phyloP scores from a whole-genome alignment of 2,329 filamentous ascomycete species.

The Aspergillus sp. region DNA sequence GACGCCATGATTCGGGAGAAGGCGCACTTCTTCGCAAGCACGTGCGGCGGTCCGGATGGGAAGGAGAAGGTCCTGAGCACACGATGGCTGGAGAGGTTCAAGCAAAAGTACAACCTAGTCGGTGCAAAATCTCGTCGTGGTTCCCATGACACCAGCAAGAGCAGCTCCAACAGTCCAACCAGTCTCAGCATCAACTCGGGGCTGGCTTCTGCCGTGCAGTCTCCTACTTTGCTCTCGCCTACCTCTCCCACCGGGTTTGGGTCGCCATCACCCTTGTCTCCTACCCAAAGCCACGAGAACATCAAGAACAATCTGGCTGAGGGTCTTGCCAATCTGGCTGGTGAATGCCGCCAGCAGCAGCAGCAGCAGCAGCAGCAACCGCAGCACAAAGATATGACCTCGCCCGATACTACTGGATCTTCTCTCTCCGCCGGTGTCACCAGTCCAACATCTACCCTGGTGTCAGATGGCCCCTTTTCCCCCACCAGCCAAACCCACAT shows the following conservation, averaged over 20 bases:
- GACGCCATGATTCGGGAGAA: constrained; percentile 81
- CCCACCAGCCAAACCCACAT: constrained; percentile 45
- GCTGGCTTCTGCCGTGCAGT: constrained; percentile 50
- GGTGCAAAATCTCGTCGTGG: constrained; percentile 48
- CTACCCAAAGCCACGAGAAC: constrained; percentile 61
- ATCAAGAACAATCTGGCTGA: constrained; percentile 53
- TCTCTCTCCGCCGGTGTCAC: constrained; percentile 64
- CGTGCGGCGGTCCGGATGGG: constrained; percentile 62
- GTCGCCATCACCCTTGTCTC: constrained; percentile 63
- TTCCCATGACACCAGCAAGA: constrained; percentile 41
- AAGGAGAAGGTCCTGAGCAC: constrained; percentile 63
- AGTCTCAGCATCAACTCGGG: constrained; percentile 50
- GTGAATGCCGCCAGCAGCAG: constrained; percentile 49
- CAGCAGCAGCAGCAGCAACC: constrained; percentile 51
- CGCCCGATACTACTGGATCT: constrained; percentile 57
- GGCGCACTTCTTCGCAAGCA: constrained; percentile 69
- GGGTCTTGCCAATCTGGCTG: constrained; percentile 52
- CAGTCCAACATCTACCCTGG: constrained; percentile 68
- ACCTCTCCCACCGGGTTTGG: constrained; percentile 59
- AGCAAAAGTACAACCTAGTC: constrained; percentile 68
- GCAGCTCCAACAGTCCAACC: constrained; percentile 60
- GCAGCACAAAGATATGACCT: constrained; percentile 59
- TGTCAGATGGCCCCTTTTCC: constrained; percentile 67
- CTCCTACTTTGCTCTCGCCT: constrained; percentile 59
- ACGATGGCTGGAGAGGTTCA: constrained; percentile 90